Conservation (phyloP, 352 stramenopile genomes). For the Globisporangium polare region DNA sequence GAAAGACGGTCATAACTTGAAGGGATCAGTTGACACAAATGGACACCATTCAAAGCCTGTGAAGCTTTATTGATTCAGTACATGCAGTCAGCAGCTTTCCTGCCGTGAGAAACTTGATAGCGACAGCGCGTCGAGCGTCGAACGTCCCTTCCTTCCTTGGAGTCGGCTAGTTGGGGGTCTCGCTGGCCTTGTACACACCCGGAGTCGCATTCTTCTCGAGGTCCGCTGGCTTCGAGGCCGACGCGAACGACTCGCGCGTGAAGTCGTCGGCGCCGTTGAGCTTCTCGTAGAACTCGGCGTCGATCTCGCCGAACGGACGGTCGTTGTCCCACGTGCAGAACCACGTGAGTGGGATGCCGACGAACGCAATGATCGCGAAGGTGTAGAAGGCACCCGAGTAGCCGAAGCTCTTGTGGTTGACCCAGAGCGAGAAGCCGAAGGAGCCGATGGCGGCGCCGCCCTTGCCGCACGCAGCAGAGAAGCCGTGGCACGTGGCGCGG, state of each 20-base stretch:
- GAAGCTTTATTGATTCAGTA: too few relatives aligned
- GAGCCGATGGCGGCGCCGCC: slow-evolving; percentile 66
- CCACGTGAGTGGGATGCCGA: slow-evolving; percentile 55
- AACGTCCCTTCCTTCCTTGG: neutral
- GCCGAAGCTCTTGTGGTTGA: slow-evolving; percentile 48
- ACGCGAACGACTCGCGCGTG: slow-evolving; percentile 16
- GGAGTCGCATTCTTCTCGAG: slow-evolving; percentile 1
- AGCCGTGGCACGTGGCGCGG: slow-evolving; percentile 83
- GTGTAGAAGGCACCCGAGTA: slow-evolving; percentile 59
- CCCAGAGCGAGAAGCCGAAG: slow-evolving; percentile 63
- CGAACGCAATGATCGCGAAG: slow-evolving; percentile 41
- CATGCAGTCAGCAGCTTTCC: too few relatives aligned
- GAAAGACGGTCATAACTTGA: too few relatives aligned
- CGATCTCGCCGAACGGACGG: slow-evolving; percentile 48
- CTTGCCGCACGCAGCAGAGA: slow-evolving; percentile 86
- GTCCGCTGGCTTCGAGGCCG: neutral
- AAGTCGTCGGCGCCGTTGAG: slow-evolving; percentile 12
- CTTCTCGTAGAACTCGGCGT: slow-evolving; percentile 42
- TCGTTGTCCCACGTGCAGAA: slow-evolving; percentile 67
- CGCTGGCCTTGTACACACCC: neutral
- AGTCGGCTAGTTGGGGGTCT: neutral
- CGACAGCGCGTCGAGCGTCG: neutral
- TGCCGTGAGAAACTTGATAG: too few relatives aligned
- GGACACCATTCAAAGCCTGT: too few relatives aligned
- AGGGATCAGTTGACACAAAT: too few relatives aligned